Evolutionary conservation across 1,139 yeast species (phyloP).

Genomic region (Starmera stellimalicola): DNA sequence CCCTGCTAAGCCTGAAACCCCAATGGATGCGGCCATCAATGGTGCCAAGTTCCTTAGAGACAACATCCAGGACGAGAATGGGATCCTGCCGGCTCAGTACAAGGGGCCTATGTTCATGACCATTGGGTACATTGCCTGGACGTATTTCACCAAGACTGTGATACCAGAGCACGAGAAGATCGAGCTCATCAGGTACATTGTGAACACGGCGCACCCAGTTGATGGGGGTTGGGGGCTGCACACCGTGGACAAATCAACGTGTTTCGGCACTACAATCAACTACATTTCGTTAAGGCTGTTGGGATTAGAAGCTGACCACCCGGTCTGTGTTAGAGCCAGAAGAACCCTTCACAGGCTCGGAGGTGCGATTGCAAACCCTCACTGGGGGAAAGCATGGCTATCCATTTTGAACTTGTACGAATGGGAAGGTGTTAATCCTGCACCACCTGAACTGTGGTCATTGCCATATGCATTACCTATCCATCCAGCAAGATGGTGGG

Average conservation of each 20-base stretch:
- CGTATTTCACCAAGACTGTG: slow-evolving; percentile 57
- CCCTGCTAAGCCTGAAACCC: slow-evolving; percentile 27
- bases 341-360: slow-evolving; percentile 62
- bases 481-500: slow-evolving; percentile 99
- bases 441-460: slow-evolving; percentile 93
- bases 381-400: slow-evolving; percentile 97
- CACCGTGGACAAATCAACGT: slow-evolving; percentile 84
- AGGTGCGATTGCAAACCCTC: slow-evolving; percentile 87
- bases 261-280: slow-evolving; percentile 87
- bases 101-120: slow-evolving; percentile 98
- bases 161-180: slow-evolving; percentile 57
- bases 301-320: slow-evolving; percentile 67
- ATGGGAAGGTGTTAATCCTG: slow-evolving; percentile 98
- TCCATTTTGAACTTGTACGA: slow-evolving; percentile 70
- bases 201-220: slow-evolving; percentile 88
- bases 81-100: slow-evolving; percentile 85
- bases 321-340: slow-evolving; percentile 75
- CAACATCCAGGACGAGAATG: slow-evolving; percentile 64
- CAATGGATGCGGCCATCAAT: slow-evolving; percentile 58
- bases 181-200: slow-evolving; percentile 76
- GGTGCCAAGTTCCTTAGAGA: slow-evolving; percentile 64
- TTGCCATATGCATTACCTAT: slow-evolving; percentile 73
- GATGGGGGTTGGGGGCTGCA: slow-evolving; percentile 99
- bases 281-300: slow-evolving; percentile 70
- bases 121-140: slow-evolving; percentile 74